Base-by-base conservation (phyloP, 2,329 filamentous ascomycete genomes). In the Colletotrichum sp. region DNA sequence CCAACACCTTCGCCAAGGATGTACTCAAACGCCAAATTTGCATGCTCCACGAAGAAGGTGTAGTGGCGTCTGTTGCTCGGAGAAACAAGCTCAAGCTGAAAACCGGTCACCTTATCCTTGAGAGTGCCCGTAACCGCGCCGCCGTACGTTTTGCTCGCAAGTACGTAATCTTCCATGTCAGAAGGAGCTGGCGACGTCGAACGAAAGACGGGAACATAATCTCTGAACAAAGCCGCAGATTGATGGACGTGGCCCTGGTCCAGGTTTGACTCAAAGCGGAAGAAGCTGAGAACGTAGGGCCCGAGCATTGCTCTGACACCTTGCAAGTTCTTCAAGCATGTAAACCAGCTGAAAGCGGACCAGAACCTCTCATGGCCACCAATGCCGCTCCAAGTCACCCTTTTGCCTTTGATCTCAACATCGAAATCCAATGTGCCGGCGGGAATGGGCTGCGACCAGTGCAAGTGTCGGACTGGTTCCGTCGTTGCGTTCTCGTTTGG, bases 1-100 rank as follows among this genome's bases (percentile, higher is more conserved):
- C 77, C 78, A 8, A 78, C 72, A 25, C 78, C 77, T 30, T 78
- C 78, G 4, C 78, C 73, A 19, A 79, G 71, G 28, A 57, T 19
- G 28, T 55, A 68, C 22, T 68, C 65, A 8, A 55, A 68, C 0
- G 28, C 65, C 28, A 68, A 3, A 2, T 34, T 68, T 8, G 28
- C 28, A 12, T 68, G 65, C 19, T 67, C 65, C 5, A 67, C n/a
- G 3, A 55, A 67, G 28, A 67, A 67, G 1, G 65, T 68, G 28
- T 52, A 68, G 28, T 68, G 65, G 8, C 44, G 65, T 34, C 13
- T 68, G 0, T 68, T 57, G n/a, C 44, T 55, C 13, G 65, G 65
- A 1, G 65, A 68, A 2, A 68, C 15, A 7, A 68, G 65, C n/a
- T 57, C 65, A 8, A 68, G 22, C n/a, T 68, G 44, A 8, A 57